phyloP scores from a whole-genome alignment of 495 filamentous ascomycete species.

The Pyrenula massariospora region DNA sequence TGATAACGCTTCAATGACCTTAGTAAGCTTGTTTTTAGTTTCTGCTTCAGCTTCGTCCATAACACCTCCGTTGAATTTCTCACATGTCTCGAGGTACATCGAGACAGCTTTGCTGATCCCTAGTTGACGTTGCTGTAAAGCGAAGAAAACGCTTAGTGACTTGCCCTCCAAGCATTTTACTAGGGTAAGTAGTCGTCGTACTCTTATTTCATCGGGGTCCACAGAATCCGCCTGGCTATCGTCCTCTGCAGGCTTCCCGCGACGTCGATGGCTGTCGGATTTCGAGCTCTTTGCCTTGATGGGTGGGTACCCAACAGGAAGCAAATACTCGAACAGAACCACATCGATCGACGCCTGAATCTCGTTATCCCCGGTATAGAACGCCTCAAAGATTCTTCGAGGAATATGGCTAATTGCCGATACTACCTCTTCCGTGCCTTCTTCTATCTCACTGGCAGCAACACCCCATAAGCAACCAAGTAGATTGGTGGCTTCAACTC shows the following conservation, averaged over 20 bases:
- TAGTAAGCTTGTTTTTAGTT: constrained; percentile 54
- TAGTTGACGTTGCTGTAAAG: constrained; percentile 65
- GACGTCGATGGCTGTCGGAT: constrained; percentile 44
- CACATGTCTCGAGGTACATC: constrained; percentile 65
- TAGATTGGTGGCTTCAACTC: constrained; percentile 74
- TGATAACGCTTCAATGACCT: constrained; percentile 53
- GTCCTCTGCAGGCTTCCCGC: constrained; percentile 36
- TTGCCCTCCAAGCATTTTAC: constrained; percentile 65
- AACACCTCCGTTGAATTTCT: constrained; percentile 77
- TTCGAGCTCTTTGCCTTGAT: constrained; percentile 57
- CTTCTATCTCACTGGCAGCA: constrained; percentile 73
- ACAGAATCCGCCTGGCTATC: constrained; percentile 31
- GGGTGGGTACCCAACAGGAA: constrained; percentile 77
- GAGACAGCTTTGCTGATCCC: constrained; percentile 57
- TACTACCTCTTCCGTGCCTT: constrained; percentile 64
- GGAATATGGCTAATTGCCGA: constrained; percentile 67
- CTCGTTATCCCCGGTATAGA: constrained; percentile 83
- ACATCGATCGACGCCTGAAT: constrained; percentile 74
- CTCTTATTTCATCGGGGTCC: constrained; percentile 74
- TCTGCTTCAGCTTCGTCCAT: constrained; percentile 59
- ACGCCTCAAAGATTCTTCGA: constrained; percentile 73
- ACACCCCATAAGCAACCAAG: constrained; percentile 85
- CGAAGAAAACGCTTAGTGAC: constrained; percentile 79
- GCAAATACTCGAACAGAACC: constrained; percentile 73
- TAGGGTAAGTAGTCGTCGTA: constrained; percentile 73